These are phyloP conservation scores for Candida quercuum DNA, from an alignment of 805 yeast species.

Conservation along the genomic window DNA sequence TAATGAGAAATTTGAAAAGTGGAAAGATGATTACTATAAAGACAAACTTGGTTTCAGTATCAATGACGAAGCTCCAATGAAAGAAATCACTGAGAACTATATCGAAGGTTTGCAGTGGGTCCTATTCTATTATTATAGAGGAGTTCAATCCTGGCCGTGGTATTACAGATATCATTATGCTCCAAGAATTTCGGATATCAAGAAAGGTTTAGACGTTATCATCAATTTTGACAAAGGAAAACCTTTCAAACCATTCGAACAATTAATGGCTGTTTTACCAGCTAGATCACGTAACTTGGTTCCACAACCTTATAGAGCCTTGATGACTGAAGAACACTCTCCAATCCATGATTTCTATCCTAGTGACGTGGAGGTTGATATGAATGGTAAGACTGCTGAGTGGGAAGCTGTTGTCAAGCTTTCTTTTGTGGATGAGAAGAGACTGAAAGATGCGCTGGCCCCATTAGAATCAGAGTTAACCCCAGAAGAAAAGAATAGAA, in stretches of 20 bases:
- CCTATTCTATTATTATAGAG: conserved; percentile 80
- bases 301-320: conserved; percentile 69
- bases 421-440: conserved; percentile 82
- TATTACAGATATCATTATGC: conserved; percentile 85
- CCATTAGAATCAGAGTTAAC: conserved; percentile 58
- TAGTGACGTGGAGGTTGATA: conserved; percentile 76
- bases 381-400: conserved; percentile 90
- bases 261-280: conserved; percentile 95
- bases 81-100: conserved; percentile 70
- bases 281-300: conserved; percentile 80
- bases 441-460: conserved; percentile 66
- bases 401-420: conserved; percentile 98
- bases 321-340: conserved; percentile 82
- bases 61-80: conserved; percentile 52
- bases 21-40: conserved; percentile 85
- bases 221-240: conserved; percentile 60
- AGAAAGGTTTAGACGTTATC: conserved; percentile 60
- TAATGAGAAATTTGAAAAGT: conserved; percentile 63
- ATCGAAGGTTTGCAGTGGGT: conserved; percentile 98
- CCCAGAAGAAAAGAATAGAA: conserved; percentile 69
- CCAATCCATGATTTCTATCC: conserved; percentile 93
- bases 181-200: conserved; percentile 87
- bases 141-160: conserved; percentile 97
- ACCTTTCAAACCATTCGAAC: conserved; percentile 92
- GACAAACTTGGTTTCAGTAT: conserved; percentile 67